Evolutionary conservation across 2,329 filamentous ascomycete species (phyloP).

Genomic region (Pseudogymnoascus sp.): DNA sequence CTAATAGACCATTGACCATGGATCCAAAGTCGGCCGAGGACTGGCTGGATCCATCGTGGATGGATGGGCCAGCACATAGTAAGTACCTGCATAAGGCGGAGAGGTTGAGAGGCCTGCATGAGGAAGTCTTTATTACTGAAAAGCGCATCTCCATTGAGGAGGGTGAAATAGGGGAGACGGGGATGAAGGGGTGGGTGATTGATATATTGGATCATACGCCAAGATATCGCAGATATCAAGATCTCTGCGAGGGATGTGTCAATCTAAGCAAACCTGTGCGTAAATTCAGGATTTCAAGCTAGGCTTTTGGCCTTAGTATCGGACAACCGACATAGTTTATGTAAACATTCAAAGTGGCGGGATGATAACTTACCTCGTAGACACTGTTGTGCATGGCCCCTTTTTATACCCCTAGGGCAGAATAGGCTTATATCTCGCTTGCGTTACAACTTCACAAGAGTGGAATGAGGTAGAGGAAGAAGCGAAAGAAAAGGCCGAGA

Average conservation of each 20-base stretch:
- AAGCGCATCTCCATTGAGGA: constrained; percentile 10
- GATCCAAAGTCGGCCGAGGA: not conserved
- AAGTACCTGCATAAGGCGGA: constrained; percentile 2
- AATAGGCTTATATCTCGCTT: not conserved
- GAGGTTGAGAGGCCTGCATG: constrained; percentile 4
- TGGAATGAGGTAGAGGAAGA: not conserved
- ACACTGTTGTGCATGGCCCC: not conserved
- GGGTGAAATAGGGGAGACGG: not conserved
- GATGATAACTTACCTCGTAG: no score
- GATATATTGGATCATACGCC: constrained; percentile 8
- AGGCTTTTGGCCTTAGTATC: not conserved
- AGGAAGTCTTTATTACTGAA: not conserved
- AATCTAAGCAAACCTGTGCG: not conserved
- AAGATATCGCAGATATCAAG: not conserved
- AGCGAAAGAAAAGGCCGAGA: no score
- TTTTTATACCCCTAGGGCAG: not conserved
- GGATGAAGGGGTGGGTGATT: constrained; percentile 10
- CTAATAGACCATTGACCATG: not conserved
- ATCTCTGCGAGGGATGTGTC: not conserved
- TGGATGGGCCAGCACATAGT: not conserved
- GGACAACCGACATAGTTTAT: not conserved
- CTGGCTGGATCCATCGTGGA: not conserved
- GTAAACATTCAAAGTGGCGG: not conserved
- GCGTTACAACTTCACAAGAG: not conserved
- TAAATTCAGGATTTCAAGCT: not conserved